Evolutionary conservation across 331 rosid genomes (phyloP).

Genomic region (Phaseolus coccineus): DNA sequence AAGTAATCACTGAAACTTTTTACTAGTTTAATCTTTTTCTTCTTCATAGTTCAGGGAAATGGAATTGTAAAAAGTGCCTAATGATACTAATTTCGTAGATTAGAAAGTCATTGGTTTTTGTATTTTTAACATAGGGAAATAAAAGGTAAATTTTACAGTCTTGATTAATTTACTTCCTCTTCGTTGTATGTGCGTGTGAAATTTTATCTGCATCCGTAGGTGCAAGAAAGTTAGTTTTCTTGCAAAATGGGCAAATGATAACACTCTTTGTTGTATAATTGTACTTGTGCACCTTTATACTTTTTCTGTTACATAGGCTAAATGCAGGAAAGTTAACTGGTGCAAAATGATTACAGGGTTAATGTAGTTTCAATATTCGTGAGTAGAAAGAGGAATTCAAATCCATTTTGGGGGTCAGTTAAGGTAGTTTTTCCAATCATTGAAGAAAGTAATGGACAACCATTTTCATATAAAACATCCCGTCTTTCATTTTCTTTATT

Average conservation of each 20-base stretch:
- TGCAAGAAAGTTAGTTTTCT: slow-evolving; percentile 31
- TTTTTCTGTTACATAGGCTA: slow-evolving; percentile 63
- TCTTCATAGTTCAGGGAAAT: neutral
- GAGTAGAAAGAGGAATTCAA: neutral
- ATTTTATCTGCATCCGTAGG: slow-evolving; percentile 44
- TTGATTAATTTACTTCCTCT: neutral
- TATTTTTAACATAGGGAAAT: neutral
- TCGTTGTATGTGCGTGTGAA: neutral
- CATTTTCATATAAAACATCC: neutral
- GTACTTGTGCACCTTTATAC: neutral
- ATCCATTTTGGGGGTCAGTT: neutral
- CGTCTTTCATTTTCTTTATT: neutral
- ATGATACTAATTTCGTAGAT: neutral
- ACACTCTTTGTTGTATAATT: no score
- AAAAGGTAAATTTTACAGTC: neutral
- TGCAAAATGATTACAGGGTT: neutral
- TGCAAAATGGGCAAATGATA: no score
- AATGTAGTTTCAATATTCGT: neutral
- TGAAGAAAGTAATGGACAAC: neutral
- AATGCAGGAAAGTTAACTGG: slow-evolving; percentile 38
- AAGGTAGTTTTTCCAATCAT: neutral
- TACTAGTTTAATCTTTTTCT: neutral
- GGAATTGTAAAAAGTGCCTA: no score
- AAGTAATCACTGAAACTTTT: neutral
- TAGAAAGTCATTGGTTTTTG: neutral